These are phyloP conservation scores for Nemania sp. DNA, from an alignment of 2,329 filamentous ascomycete genomes.

Conservation along the genomic window DNA sequence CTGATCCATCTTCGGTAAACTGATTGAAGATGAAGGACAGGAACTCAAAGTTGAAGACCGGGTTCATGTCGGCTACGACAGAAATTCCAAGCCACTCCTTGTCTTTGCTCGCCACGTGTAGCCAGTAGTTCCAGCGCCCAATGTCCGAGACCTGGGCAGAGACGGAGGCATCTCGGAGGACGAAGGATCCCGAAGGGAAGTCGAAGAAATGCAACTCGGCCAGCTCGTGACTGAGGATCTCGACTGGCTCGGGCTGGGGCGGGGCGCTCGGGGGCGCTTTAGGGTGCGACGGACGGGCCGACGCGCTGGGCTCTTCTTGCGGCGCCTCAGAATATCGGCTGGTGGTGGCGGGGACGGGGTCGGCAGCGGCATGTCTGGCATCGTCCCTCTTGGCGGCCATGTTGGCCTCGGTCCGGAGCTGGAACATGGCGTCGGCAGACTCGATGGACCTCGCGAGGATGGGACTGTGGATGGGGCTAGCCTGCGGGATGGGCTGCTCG, in stretches of 20 bases:
- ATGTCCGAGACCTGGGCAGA: conserved; percentile 82
- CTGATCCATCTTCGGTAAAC: conserved; percentile 83
- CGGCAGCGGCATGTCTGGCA: conserved; percentile 2
- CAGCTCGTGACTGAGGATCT: conserved; percentile 73
- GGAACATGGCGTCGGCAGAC: conserved; percentile 61
- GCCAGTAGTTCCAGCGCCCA: conserved; percentile 93
- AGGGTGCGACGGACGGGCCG: conserved; percentile 11
- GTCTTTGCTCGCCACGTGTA: conserved; percentile 78
- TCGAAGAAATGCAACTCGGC: conserved; percentile 95
- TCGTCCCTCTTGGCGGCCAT: conserved; percentile 50
- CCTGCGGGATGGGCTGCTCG: conserved; percentile 66
- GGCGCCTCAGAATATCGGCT: conserved; percentile 39
- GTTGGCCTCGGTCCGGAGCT: conserved; percentile 54
- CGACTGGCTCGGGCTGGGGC: conserved; percentile 70
- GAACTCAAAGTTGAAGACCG: conserved; percentile 98
- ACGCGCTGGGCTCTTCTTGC: conserved; percentile 32
- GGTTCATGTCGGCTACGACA: conserved; percentile 89
- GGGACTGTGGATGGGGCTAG: conserved; percentile 66
- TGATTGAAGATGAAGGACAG: conserved; percentile 99
- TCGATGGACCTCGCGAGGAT: conserved; percentile 59
- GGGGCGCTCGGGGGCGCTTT: conserved; percentile 57
- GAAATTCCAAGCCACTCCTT: conserved; percentile 86
- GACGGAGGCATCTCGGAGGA: conserved; percentile 75
- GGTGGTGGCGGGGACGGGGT: conserved; percentile 25
- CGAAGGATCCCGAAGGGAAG: conserved; percentile 82